Evolutionary conservation across 139 green algal genomes (phyloP), one percentile per base, ranked within the genome.

Genomic region (Monoraphidium neglectum): DNA sequence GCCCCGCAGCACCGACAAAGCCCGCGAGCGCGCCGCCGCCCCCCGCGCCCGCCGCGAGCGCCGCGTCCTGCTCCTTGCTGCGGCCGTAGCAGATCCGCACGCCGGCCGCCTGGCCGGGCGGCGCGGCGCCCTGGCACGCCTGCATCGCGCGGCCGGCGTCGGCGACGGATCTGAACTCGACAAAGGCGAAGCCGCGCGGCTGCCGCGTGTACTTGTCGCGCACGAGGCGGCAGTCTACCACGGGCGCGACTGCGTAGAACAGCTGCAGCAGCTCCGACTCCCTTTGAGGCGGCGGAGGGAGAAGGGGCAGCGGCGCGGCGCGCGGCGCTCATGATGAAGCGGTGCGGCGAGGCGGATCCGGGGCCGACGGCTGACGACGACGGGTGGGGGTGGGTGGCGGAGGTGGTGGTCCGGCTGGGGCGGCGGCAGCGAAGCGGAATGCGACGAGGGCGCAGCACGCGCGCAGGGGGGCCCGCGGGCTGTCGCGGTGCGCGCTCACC

Each of bases 201-300:
- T 66, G 68, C 16, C 80, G 74, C 0, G 81, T 91, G 68, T 74
- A 85, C 35, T 83, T 84, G 70, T 91, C 82, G 28, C 64, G 60
- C 64, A 91, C 64, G 63, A 91, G 46, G 49, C 86, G 76, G 36
- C 91, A 74, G n/a, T 85, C 83, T 12, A 80, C 59, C 36, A 91
- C 78, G 46, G 72, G 61, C 30, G 70, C 71, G 4, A 81, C 28
- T 16, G 74, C 54, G 10, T 63, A 59, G 32, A 89, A 75, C 26
- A 85, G 63, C 37, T 68, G 62, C 26, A 87, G 59, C 62, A 91
- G 68, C 54, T 64, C 74, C 51, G 84, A 71, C 68, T 90, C 78
- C 28, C 82, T 87, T 23, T 36, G 43, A 21, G 8, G 43, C 12
- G 43, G 12, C 8, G 8, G 43, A 12, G 8, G 8, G 43, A 51